Evolutionary conservation across 2,329 filamentous ascomycete species (phyloP).

Genomic region (Arthroderma sp.): DNA sequence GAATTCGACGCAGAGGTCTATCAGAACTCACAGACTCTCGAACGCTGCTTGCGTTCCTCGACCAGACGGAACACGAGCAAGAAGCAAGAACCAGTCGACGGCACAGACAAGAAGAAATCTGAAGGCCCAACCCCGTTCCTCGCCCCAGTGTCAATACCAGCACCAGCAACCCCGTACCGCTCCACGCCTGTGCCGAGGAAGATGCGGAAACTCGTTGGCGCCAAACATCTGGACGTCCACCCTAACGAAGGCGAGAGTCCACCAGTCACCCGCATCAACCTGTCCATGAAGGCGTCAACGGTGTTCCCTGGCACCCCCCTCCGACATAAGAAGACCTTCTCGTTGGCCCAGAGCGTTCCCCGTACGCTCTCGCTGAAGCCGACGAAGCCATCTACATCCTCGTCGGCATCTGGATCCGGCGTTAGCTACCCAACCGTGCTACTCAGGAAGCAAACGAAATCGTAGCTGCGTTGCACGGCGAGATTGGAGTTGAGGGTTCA

Average conservation of each 20-base stretch:
- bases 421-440: not conserved
- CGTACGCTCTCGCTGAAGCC: not conserved
- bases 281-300: not conserved
- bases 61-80: slow-evolving; percentile 19
- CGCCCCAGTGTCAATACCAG: slow-evolving; percentile 17
- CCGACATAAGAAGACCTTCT: slow-evolving; percentile 1
- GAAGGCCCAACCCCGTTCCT: slow-evolving; percentile 1
- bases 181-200: slow-evolving; percentile 13
- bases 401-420: not conserved
- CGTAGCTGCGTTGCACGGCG: not conserved
- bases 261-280: not conserved
- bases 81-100: slow-evolving; percentile 17
- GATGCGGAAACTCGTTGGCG: slow-evolving; percentile 11
- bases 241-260: not conserved
- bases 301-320: not conserved
- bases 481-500: not conserved
- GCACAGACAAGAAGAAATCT: not conserved
- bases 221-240: slow-evolving; percentile 4
- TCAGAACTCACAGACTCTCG: slow-evolving; percentile 5
- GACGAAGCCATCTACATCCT: not conserved
- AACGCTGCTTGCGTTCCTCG: slow-evolving; percentile 15
- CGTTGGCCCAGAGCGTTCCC: not conserved
- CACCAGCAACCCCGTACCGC: slow-evolving; percentile 17
- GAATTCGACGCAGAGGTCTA: slow-evolving; percentile 16
- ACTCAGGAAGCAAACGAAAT: slow-evolving; percentile 1